Conservation (phyloP, 1,284 basidiomycete genomes). For the Cryptococcus depauperatus region DNA sequence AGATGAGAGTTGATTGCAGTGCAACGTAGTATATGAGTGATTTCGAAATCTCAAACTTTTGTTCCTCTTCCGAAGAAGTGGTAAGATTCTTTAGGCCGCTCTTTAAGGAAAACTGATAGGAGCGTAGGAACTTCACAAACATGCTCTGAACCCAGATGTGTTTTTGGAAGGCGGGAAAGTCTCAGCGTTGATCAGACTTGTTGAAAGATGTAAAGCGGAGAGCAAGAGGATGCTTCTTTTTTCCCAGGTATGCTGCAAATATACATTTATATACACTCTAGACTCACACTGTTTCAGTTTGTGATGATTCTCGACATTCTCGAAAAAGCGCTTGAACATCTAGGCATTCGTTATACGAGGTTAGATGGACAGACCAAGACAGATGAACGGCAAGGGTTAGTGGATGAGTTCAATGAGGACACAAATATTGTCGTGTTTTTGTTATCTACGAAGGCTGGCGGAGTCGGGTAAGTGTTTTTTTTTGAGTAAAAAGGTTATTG, state of each 20-base stretch:
- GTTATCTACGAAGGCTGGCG: conserved; percentile 86
- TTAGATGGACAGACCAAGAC: conserved; percentile 92
- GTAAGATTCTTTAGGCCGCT: conserved; percentile 45
- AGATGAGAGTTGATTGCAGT: not conserved
- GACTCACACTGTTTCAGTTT: conserved; percentile 53
- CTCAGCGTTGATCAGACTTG: conserved; percentile 60
- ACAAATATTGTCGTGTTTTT: conserved; percentile 84
- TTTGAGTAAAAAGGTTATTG: conserved; percentile 2
- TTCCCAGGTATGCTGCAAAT: conserved; percentile 59
- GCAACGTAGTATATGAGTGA: conserved; percentile 64
- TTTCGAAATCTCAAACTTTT: conserved; percentile 77
- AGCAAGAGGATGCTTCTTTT: conserved; percentile 85
- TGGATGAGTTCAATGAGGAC: conserved; percentile 96
- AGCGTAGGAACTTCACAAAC: conserved; percentile 65
- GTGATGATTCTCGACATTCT: conserved; percentile 92
- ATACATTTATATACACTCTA: not conserved
- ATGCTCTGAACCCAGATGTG: conserved; percentile 62
- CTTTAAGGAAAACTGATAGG: not conserved
- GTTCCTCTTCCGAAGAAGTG: conserved; percentile 61
- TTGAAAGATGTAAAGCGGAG: conserved; percentile 61
- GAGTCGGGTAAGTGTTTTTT: conserved; percentile 44
- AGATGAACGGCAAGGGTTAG: conserved; percentile 82
- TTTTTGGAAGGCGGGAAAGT: conserved; percentile 91
- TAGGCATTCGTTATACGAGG: conserved; percentile 71
- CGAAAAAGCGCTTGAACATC: conserved; percentile 70